Conservation (phyloP, 176 grass and related monocot species). For the Puccinellia tenuiflora region DNA sequence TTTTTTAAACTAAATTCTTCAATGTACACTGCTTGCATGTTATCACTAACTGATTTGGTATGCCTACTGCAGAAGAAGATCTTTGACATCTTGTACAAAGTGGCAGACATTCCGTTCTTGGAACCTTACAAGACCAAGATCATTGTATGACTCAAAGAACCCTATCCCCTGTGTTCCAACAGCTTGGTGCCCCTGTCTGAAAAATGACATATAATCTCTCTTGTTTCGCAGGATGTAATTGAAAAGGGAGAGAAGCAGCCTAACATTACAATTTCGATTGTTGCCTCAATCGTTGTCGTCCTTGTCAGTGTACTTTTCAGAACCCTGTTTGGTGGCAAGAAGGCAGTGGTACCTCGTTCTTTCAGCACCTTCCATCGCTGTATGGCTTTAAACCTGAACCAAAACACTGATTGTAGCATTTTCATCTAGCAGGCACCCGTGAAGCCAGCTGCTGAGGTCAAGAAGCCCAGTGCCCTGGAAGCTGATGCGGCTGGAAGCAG, state of each 20-base stretch:
- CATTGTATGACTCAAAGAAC: conserved; percentile 47
- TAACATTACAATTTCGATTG: conserved; percentile 71
- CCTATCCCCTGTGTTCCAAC: not conserved
- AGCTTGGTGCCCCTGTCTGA: not conserved
- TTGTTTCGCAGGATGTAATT: conserved; percentile 53
- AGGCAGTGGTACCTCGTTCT: conserved; percentile 42
- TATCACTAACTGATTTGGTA: conserved; percentile 4
- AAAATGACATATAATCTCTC: not conserved
- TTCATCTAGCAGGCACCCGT: conserved; percentile 37
- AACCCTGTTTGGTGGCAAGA: conserved; percentile 69
- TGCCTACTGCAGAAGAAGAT: conserved; percentile 75
- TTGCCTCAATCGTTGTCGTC: conserved; percentile 54
- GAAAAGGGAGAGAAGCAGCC: conserved; percentile 94
- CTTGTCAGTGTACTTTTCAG: conserved; percentile 48
- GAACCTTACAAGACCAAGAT: conserved; percentile 87
- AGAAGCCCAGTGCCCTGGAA: conserved; percentile 1
- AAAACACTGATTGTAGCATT: not conserved
- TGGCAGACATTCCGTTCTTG: conserved; percentile 75
- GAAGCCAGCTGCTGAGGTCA: conserved; percentile 17
- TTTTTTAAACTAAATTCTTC: not conserved
- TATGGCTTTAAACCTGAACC: not conserved
- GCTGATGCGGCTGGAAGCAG: conserved; percentile 45
- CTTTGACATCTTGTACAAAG: conserved; percentile 76
- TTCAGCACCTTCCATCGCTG: not conserved
- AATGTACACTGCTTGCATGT: not conserved